Evolutionary conservation across 371 early-diverging fungal species (phyloP).

Genomic region (Chytridium lagenaria): DNA sequence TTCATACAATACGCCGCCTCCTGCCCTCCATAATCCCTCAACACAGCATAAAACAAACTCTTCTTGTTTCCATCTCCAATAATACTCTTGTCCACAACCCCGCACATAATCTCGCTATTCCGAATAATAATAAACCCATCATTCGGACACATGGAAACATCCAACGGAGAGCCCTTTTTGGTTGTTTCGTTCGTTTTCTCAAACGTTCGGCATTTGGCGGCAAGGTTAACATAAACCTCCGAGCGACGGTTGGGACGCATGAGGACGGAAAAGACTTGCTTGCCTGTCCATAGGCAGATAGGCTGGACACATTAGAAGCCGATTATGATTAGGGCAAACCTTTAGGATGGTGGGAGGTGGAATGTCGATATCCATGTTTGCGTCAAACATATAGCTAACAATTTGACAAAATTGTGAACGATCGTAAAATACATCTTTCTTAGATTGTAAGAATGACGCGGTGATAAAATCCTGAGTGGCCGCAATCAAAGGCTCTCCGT

Average conservation of each 20-base stretch:
- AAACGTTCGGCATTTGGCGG: conserved; percentile 75
- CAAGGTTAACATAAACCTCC: conserved; percentile 80
- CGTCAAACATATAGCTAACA: conserved; percentile 84
- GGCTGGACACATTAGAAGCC: conserved; percentile 45
- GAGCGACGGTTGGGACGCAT: conserved; percentile 83
- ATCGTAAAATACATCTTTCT: conserved; percentile 94
- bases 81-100: conserved; percentile 93
- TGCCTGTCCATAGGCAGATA: conserved; percentile 64
- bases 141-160: conserved; percentile 82
- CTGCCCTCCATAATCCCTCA: conserved; percentile 89
- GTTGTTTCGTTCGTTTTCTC: conserved; percentile 31
- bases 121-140: conserved; percentile 90
- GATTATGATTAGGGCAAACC: conserved; percentile 35
- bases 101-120: conserved; percentile 95
- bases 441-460: conserved; percentile 90
- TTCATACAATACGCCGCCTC: conserved; percentile 95
- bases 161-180: conserved; percentile 14
- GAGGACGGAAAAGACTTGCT: conserved; percentile 81
- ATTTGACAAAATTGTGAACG: conserved; percentile 93
- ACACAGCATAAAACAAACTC: conserved; percentile 90
- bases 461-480: conserved; percentile 99
- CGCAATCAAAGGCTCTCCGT: conserved; percentile 98
- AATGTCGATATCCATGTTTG: conserved; percentile 80
- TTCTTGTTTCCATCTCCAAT: conserved; percentile 97
- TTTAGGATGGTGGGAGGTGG: conserved; percentile 94